Conservation (phyloP, 2,329 filamentous ascomycete species). For the Proliferodiscus dingleyae region DNA sequence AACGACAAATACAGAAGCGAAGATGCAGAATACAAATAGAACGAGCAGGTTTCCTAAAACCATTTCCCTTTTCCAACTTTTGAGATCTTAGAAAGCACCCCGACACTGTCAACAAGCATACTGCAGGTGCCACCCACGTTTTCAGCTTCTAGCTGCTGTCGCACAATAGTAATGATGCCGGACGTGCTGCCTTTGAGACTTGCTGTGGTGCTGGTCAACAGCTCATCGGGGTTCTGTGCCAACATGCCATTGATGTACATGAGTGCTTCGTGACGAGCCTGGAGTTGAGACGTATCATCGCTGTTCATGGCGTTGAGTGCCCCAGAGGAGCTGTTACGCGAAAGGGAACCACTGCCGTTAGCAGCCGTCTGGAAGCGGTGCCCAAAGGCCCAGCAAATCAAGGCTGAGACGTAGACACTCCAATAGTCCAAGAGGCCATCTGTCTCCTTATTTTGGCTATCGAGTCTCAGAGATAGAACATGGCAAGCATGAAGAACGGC, state of each 20-base stretch:
- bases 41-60: constrained; percentile 31
- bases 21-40: neutral
- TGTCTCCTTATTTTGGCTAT: constrained; percentile 10
- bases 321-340: constrained; percentile 12
- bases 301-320: constrained; percentile 5
- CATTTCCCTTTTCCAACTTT: constrained; percentile 39
- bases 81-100: constrained; percentile 48
- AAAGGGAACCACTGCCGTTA: constrained; percentile 15
- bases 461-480: constrained; percentile 44
- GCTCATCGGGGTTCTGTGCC: constrained; percentile 36
- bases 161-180: constrained; percentile 45
- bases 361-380: constrained; percentile 28
- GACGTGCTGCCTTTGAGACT: constrained; percentile 39
- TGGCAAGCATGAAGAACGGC: constrained; percentile 48
- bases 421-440: constrained; percentile 45
- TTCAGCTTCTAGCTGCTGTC: constrained; percentile 44
- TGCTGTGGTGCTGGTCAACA: constrained; percentile 32
- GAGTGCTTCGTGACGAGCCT: constrained; percentile 23
- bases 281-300: constrained; percentile 11
- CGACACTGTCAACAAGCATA: constrained; percentile 48
- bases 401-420: constrained; percentile 51
- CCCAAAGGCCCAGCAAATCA: constrained; percentile 56
- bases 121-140: constrained; percentile 45
- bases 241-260: constrained; percentile 37
- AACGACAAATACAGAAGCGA: neutral